Evolutionary conservation across 345 rosid species (phyloP), one percentile per base, ranked within the genome.

Genomic region (Psidium guajava): DNA sequence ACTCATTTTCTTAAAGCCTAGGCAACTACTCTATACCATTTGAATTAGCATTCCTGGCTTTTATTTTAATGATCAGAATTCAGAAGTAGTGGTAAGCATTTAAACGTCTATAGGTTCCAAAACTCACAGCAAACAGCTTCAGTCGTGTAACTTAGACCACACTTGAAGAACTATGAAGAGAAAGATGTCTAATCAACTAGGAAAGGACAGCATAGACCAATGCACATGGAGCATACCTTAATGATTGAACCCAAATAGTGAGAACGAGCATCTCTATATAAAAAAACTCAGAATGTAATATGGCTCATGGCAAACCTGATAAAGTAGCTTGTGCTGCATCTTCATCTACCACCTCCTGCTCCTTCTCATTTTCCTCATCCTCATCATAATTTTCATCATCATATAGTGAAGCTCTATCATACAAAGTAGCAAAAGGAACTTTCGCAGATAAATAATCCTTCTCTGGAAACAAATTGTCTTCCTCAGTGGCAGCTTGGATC

Each of bases 361-460:
- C 93, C 87, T 92, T 91, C 85, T 92, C 95, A 85, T 86, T 88
- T 90, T 93, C 95, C 92, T 92, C 98, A 55, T 94, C 98, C 88
- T 97, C 99, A 49, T 97, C 99, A 87, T 97, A 97, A 87, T 97
- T 92, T 85, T 97, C 99, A 91, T 97, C 95, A 57, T 93, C 99
- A 88, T 93, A 95, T 32, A 92, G 91, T 86, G 96, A 91, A 88
- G 89, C 75, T 83, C 86, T 87, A 81, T 90, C 89, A 54, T 86
- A 88, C 89, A 93, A 81, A 86, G 87, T 86, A 75, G 89, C 87
- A 85, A 92, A 84, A 81, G 96, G 88, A 89, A 91, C 90, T 83
- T 89, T 89, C 59, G 95, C 89, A 82, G 92, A 86, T 86, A 95
- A 89, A 90, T 90, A 96, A 51, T 93, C 94, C 88, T 90, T 94